phyloP scores from a whole-genome alignment of 371 early-diverging fungal genomes.

The Mucor plumbeus region DNA sequence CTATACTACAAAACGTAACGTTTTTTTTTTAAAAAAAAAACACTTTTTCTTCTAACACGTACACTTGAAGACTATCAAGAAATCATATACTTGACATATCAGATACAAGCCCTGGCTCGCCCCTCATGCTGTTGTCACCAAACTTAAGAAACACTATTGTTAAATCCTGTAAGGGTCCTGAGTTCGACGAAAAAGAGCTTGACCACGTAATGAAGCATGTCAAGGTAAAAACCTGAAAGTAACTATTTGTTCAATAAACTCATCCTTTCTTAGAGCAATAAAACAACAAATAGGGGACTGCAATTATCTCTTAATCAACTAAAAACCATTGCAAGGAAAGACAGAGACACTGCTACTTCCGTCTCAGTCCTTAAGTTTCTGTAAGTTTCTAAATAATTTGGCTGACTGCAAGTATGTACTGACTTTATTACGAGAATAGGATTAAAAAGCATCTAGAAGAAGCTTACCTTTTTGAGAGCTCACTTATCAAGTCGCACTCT shows the following conservation, averaged over 20 bases:
- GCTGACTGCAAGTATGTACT: conserved; percentile 23
- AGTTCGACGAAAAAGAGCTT: conserved; percentile 21
- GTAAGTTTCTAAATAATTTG: conserved; percentile 25
- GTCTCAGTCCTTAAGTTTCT: conserved; percentile 17
- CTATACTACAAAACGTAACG: conserved; percentile 23
- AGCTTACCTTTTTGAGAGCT: conserved; percentile 22
- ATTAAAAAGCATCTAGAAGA: conserved; percentile 24
- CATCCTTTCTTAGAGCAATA: conserved; percentile 22
- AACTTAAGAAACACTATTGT: conserved; percentile 18
- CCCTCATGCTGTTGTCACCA: conserved; percentile 16
- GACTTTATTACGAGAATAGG: conserved; percentile 26
- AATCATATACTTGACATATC: conserved; percentile 25
- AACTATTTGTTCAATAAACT: conserved; percentile 23
- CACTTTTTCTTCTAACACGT: conserved; percentile 23
- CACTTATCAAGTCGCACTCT: conserved; percentile 18
- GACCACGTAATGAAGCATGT: conserved; percentile 13
- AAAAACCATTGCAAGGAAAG: conserved; percentile 9
- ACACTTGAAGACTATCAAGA: conserved; percentile 23
- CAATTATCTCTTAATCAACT: conserved; percentile 17
- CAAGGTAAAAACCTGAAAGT: conserved; percentile 20
- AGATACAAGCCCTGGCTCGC: conserved; percentile 20
- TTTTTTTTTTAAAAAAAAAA: conserved; percentile 20
- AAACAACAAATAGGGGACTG: conserved; percentile 19
- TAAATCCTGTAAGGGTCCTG: conserved; percentile 20
- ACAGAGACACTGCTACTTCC: conserved; percentile 14